Percentiles rank a stretch among this genome's conserved stretches.
These are phyloP conservation scores for Pancytospora philotis DNA, from an alignment of 371 early-diverging fungal genomes.

Conservation along the genomic window DNA sequence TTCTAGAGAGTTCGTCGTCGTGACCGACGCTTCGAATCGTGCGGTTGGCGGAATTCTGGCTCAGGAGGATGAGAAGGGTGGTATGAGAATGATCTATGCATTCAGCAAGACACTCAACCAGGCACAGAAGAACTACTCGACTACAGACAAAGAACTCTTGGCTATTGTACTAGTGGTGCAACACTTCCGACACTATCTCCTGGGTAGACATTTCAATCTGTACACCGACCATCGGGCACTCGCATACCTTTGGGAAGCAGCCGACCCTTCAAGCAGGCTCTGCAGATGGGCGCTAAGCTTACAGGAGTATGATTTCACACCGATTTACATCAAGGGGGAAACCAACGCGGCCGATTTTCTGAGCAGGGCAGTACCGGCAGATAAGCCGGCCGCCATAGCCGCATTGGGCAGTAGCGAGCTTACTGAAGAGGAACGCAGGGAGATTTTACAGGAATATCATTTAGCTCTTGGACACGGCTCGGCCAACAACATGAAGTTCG, in stretches of 20 bases:
- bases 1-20: conserved; percentile 28
- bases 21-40: conserved; percentile 38
- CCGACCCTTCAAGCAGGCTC: background rate
- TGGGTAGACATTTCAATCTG: conserved; percentile 36
- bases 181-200: conserved; percentile 36
- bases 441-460: conserved; percentile 1
- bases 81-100: conserved; percentile 15
- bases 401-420: background rate
- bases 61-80: conserved; percentile 21
- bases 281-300: background rate
- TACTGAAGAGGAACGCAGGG: background rate
- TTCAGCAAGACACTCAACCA: conserved; percentile 20
- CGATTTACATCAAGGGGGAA: background rate
- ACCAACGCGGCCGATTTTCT: background rate
- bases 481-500: background rate
- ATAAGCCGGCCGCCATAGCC: background rate
- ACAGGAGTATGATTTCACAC: background rate
- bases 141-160: conserved; percentile 43
- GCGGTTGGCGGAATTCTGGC: conserved; percentile 40
- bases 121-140: conserved; percentile 29
- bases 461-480: background rate
- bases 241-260: conserved; percentile 10
- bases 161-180: conserved; percentile 29
- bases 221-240: conserved; percentile 49
- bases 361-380: background rate